phyloP scores from a whole-genome alignment of 2,329 filamentous ascomycete genomes.

The Fusarium fracticaudum region DNA sequence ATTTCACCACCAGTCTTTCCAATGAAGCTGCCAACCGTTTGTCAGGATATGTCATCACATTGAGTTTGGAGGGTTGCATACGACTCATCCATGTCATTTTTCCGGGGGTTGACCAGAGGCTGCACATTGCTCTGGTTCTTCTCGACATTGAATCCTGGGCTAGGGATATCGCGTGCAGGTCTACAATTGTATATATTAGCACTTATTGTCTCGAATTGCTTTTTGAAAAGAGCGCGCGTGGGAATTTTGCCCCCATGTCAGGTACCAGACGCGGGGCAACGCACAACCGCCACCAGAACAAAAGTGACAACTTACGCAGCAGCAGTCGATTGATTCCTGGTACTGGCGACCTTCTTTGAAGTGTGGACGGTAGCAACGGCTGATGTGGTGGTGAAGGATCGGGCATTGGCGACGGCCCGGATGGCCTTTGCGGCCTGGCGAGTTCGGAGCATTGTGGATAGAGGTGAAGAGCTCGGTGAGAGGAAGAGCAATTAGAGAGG shows the following conservation, averaged over 20 bases:
- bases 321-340: neutral
- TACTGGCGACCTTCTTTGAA: neutral
- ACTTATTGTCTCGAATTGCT: too few species aligned
- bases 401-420: neutral
- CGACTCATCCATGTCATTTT: constrained; percentile 81
- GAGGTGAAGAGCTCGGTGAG: neutral
- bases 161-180: constrained; percentile 66
- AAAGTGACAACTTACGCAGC: neutral
- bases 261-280: neutral
- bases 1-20: constrained; percentile 85
- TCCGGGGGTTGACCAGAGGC: constrained; percentile 69
- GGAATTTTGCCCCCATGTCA: neutral
- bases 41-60: neutral
- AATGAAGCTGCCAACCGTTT: constrained; percentile 68
- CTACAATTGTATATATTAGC: constrained; percentile 33
- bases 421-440: neutral
- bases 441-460: neutral
- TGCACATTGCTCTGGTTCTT: constrained; percentile 69
- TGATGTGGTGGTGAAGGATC: neutral
- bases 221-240: neutral
- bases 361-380: neutral
- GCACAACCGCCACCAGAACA: neutral
- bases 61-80: constrained; percentile 57
- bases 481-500: neutral
- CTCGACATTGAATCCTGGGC: constrained; percentile 67